Conservation (phyloP, 345 rosid genomes). For the Camelina hispida region DNA sequence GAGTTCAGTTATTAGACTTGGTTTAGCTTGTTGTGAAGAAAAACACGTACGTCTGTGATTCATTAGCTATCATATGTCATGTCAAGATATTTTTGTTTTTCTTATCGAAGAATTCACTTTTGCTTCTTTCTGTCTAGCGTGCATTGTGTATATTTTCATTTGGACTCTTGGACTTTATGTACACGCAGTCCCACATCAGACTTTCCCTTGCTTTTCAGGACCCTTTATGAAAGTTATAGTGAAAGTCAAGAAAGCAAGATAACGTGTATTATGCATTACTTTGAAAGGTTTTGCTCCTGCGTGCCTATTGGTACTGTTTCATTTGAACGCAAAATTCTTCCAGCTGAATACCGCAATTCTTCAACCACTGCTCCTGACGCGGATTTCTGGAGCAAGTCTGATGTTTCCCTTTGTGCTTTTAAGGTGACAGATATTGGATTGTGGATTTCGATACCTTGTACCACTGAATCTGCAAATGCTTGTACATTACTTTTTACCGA, state of each 20-base stretch:
- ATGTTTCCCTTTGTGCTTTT: conserved; percentile 62
- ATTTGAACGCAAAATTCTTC: conserved; percentile 87
- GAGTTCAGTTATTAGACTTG: conserved; percentile 4
- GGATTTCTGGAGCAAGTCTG: conserved; percentile 77
- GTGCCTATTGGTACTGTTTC: conserved; percentile 74
- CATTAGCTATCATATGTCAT: neutral
- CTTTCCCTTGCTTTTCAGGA: conserved; percentile 55
- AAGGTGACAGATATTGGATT: conserved; percentile 55
- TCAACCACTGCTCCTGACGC: conserved; percentile 53
- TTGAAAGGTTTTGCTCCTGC: conserved; percentile 66
- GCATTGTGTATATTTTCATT: conserved; percentile 4
- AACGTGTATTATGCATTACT: conserved; percentile 79
- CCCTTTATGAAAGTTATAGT: conserved; percentile 62
- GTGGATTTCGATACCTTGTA: neutral
- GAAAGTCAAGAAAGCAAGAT: conserved; percentile 76
- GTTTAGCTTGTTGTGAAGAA: neutral
- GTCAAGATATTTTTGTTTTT: neutral
- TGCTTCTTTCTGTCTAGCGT: conserved; percentile 15
- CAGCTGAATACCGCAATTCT: conserved; percentile 45
- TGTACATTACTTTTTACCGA: conserved; percentile 1
- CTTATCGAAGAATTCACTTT: neutral
- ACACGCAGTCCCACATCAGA: conserved; percentile 3
- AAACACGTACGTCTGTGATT: neutral
- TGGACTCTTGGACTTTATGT: conserved; percentile 14
- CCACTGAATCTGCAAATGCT: conserved; percentile 6